Evolutionary conservation across 2,329 filamentous ascomycete genomes (phyloP), one percentile per base, ranked within the genome.

Genomic region (Lasiodiplodia sp.): DNA sequence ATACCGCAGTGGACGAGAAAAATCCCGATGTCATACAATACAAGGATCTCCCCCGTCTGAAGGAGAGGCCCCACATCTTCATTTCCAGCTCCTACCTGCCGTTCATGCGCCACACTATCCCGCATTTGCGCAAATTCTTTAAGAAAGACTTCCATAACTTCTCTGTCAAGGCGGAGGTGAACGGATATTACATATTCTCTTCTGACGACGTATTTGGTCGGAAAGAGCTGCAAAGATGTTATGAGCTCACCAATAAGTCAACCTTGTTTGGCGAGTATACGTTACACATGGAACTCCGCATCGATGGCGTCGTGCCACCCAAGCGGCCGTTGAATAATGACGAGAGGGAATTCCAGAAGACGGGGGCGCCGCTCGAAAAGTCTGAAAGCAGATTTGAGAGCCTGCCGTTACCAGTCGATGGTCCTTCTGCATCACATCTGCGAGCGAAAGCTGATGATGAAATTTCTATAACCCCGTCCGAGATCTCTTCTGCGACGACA

Each of bases 161-260:
- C 14, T 31, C 18, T 5, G 58, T 68, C 23, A 65, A 68, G 28
- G 55, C 37, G 38, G 52, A 51, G 4, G 8, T 18, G 10, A 34
- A 25, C 21, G 67, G 67, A 51, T 68, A 65, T n/a, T 68, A 68
- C 51, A 2, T 68, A 14, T 16, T 40, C 37, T 57, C 51, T 51
- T 28, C 28, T 47, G 52, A 56, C 23, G 28, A 23, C 25, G 28
- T 12, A 18, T 28, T 7, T 21, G 67, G 67, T 25, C 47, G 18
- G 31, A n/a, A n/a, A 3, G 23, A 57, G 4, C 37, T 68, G 38
- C 31, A 25, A 3, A n/a, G 14, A 12, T 57, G 49, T 25, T 28
- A 49, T 23, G 12, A 63, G 34, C n/a, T 12, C 18, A 28, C 25
- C 31, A 53, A 68, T 16, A 14, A 16, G 4, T 31, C 14, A 14